Base-by-base conservation (phyloP, 192 early-diverging fungal genomes). In the Fimicolochytrium jonesii region DNA sequence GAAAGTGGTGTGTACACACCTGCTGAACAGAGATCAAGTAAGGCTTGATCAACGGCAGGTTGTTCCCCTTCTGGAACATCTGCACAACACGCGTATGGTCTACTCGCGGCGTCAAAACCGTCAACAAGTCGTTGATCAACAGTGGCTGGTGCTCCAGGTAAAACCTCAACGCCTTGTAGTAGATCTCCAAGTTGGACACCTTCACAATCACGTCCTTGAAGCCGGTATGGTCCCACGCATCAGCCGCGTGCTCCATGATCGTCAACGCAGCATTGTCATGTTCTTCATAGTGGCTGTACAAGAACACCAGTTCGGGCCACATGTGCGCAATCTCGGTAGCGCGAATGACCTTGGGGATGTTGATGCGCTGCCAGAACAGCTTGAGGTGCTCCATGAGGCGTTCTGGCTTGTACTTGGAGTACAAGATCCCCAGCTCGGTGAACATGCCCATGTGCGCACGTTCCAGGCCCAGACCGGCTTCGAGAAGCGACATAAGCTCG, bases 391-490 rank as follows among this genome's bases (percentile, higher is more conserved):
- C 94, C 89, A 95, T 94, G 76, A 98, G 87, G 52, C 89, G 85
- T 61, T 96, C 95, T 0, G 92, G 88, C 17, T 84, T 82, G 84
- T 99, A 95, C 72, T 94, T 97, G 69, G 92, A 88, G 79, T 99
- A 99, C 63, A 97, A 76, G 52, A 99, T 91, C 5, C 94, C 94
- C 39, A 99, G 78, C 78, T 99, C 97, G 0, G 97, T 99, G 68
- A 99, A 99, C 97, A 99, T 99, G 51, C 97, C 97, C 97, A 99
- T 99, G 67, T 99, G 97, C 7, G 97, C 97, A 53, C 97, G 86
- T 77, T 99, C 97, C 56, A 99, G 72, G 15, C 93, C 93, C 17
- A 98, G 72, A 55, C 95, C 94, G 39, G 90, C 86, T 82, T 99
- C 95, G 31, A 99, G 76, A 49, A 99, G 70, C 23, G 78, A 67